Evolutionary conservation across 148 eudicot genomes (phyloP), one percentile per base, ranked within the genome.

Genomic region (Talinum fruticosum): DNA sequence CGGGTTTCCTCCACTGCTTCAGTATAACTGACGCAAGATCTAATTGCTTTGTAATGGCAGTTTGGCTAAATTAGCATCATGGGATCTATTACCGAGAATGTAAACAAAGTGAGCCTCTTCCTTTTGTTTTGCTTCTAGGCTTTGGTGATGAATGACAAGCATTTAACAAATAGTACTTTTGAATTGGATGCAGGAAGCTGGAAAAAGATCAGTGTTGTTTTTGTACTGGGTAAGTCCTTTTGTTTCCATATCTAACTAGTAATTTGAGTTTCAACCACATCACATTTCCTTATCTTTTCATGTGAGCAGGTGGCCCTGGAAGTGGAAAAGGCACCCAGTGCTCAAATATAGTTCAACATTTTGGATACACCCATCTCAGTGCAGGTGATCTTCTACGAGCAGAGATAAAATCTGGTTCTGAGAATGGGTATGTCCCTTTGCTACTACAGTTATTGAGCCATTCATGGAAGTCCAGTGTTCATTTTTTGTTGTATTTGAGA

Each of bases 291-390:
- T 62, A 12, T 62, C 33, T 62, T 62, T 33, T 62, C 66, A 62
- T 62, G 33, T 62, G 33, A 1, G 32, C 66, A 80, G 83, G 83
- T 79, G 88, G 86, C 1, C 88, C 88, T 74, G 88, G 88, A 38
- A 83, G 88, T 79, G 88, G 88, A 44, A 86, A 86, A 79, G 88
- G 88, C 29, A 86, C 88, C 65, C 88, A 86, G 64, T 86, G 88
- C 66, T 54, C 86, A 33, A 81, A 86, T 32, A 86, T 86, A 65
- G 88, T 84, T 35, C 12, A 73, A 35, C 62, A 81, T 35, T 86
- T 83, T 71, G 88, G 88, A 66, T 86, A 81, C 81, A 81, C 81
- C n/a, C 88, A 86, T 77, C 86, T 86, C 71, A 86, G 88, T 81
- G 88, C 88, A 66, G 88, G 88, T 2, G 88, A 86, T 64, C 86